phyloP scores from a whole-genome alignment of 2,329 filamentous ascomycete genomes.

The Botrytis cinerea region DNA sequence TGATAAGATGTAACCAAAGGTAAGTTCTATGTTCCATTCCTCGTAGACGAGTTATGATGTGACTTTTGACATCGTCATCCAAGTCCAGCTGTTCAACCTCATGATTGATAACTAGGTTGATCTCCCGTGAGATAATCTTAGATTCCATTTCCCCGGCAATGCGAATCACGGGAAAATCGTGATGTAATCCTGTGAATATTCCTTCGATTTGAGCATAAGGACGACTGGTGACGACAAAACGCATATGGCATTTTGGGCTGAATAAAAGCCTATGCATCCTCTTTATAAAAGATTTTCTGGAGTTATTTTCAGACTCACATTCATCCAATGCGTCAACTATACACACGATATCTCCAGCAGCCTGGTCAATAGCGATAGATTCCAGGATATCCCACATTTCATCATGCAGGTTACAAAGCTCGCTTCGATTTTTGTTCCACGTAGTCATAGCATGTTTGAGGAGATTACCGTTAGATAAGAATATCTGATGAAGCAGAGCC shows the following conservation, averaged over 20 bases:
- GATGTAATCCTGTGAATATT: neutral
- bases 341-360: constrained; percentile 15
- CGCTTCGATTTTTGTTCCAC: too few species aligned
- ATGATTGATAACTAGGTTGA: constrained; percentile 21
- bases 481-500: constrained; percentile 17
- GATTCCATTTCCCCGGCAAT: constrained; percentile 16
- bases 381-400: constrained; percentile 1
- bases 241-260: neutral
- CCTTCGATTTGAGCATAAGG: constrained; percentile 15
- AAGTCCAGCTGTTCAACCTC: neutral
- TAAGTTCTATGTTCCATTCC: constrained; percentile 17
- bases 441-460: too few species aligned
- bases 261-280: neutral
- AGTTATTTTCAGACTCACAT: neutral
- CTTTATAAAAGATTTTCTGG: too few species aligned
- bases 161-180: neutral
- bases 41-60: neutral
- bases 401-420: neutral
- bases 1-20: constrained; percentile 24
- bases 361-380: neutral
- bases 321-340: constrained; percentile 22
- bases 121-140: constrained; percentile 21
- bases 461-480: too few species aligned
- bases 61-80: neutral
- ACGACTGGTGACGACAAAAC: constrained; percentile 21